A percentile compares a stretch with the other conserved stretches of the same genome.
Evolutionary conservation across 2,329 filamentous ascomycete genomes (phyloP).

Genomic region (Aspergillus pseudotamarii): DNA sequence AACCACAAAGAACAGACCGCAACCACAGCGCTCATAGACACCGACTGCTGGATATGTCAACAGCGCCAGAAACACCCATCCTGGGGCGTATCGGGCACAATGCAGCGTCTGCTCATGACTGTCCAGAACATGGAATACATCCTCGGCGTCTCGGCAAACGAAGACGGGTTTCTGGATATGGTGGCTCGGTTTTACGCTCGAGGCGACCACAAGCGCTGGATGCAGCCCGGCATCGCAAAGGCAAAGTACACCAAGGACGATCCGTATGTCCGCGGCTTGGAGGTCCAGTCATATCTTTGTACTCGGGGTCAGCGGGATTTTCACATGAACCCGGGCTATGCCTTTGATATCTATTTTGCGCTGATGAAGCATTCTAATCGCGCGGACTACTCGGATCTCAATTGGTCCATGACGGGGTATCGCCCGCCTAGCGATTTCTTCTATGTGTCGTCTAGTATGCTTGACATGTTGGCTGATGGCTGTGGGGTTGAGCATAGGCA

Average conservation of each 20-base stretch:
- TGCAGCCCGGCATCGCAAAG: constrained; percentile 8
- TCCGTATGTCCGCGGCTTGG: not conserved
- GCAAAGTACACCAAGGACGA: not conserved
- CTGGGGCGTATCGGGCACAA: not conserved
- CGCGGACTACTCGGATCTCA: not conserved
- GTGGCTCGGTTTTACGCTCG: constrained; percentile 16
- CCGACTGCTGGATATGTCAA: constrained; percentile 9
- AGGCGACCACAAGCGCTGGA: constrained; percentile 14
- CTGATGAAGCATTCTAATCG: not conserved
- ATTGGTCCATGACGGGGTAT: not conserved
- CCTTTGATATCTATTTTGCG: not conserved
- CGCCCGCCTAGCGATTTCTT: not conserved
- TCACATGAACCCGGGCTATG: not conserved
- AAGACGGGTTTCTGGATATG: constrained; percentile 8
- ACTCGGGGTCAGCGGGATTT: not conserved
- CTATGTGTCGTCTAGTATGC: not conserved
- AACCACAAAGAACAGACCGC: not conserved
- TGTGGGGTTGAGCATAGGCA: not conserved
- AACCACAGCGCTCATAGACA: constrained; percentile 3
- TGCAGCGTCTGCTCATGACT: constrained; percentile 1
- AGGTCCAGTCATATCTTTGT: not conserved
- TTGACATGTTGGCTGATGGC: not conserved
- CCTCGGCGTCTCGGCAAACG: constrained; percentile 1
- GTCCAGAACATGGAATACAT: constrained; percentile 5
- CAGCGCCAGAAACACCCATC: not conserved